Evolutionary conservation across 23 red algal genomes (phyloP).

Genomic region (Agarophyton chilense): DNA sequence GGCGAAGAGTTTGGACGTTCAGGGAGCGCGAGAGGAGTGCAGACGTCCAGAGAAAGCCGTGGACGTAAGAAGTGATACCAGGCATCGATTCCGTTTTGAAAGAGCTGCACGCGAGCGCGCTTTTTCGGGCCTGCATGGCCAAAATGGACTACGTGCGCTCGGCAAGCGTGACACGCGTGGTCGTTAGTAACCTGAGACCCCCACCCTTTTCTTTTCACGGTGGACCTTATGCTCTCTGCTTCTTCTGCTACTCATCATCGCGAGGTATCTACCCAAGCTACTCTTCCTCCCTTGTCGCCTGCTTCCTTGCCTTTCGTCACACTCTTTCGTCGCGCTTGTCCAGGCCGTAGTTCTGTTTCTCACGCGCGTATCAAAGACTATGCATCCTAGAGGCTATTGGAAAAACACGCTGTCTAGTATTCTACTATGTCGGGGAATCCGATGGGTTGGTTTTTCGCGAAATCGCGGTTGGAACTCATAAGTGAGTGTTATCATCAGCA

Average conservation of each 20-base stretch:
- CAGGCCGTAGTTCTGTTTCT: constrained; percentile 7
- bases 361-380: background rate
- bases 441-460: too few relatives aligned
- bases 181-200: too few relatives aligned
- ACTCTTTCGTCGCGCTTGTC: too few relatives aligned
- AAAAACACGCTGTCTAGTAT: too few relatives aligned
- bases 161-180: too few relatives aligned
- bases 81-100: background rate
- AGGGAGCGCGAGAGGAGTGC: background rate
- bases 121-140: background rate
- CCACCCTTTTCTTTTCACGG: background rate
- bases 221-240: too few relatives aligned
- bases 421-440: too few relatives aligned
- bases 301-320: too few relatives aligned
- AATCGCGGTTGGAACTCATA: too few relatives aligned
- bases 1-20: background rate
- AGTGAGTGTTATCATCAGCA: too few relatives aligned
- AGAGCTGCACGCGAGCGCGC: constrained; percentile 2
- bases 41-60: background rate
- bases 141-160: background rate
- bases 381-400: constrained; percentile 9
- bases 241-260: background rate
- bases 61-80: background rate
- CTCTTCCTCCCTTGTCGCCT: too few relatives aligned
- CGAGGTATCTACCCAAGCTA: constrained; percentile 66